Percentiles rank a stretch among this genome's conserved stretches.
phyloP scores from a whole-genome alignment of 2,329 filamentous ascomycete species.

The Pseudogymnoascus sp. region DNA sequence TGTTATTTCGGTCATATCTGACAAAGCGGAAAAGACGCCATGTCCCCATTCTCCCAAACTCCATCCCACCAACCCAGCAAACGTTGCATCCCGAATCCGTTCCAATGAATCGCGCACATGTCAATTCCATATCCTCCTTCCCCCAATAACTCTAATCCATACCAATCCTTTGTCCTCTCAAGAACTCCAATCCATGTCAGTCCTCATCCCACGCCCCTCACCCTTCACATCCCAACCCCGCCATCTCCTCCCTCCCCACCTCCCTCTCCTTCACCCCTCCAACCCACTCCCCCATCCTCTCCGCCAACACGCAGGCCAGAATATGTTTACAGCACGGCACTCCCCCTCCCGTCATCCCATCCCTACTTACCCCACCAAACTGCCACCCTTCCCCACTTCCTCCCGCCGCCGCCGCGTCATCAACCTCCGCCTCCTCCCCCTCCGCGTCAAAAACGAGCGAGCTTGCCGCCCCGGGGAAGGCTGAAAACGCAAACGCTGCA shows the following conservation, averaged over 20 bases:
- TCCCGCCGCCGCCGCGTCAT: constrained; percentile 9
- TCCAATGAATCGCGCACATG: neutral
- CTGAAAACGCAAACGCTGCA: constrained; percentile 69
- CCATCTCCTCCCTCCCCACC: constrained; percentile 59
- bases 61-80: neutral
- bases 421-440: constrained; percentile 14
- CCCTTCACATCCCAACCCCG: constrained; percentile 46
- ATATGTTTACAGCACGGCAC: constrained; percentile 77
- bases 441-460: constrained; percentile 1
- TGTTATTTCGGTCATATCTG: neutral
- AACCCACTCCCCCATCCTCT: constrained; percentile 55
- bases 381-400: constrained; percentile 18
- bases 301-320: constrained; percentile 69
- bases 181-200: neutral
- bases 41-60: neutral
- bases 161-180: neutral
- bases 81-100: neutral
- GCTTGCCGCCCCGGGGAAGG: constrained; percentile 42
- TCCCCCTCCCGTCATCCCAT: constrained; percentile 18
- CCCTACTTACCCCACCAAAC: constrained; percentile 43
- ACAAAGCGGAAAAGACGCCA: neutral
- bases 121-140: neutral
- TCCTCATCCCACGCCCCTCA: constrained; percentile 1
- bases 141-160: neutral
- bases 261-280: constrained; percentile 44